Base-by-base conservation (phyloP, 129 eudicot species). In the Mikania micrantha region DNA sequence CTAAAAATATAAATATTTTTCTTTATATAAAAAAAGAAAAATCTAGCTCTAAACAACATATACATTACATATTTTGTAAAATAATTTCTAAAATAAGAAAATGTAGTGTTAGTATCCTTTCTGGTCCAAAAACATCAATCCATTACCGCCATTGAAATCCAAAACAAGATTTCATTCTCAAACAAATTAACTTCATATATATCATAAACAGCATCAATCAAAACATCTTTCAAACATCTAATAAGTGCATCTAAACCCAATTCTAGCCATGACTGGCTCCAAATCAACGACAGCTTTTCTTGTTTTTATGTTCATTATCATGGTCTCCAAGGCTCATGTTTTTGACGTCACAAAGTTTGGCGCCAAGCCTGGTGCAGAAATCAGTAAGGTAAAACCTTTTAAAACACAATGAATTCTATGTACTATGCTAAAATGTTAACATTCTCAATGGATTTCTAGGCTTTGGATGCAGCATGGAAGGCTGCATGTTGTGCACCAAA, bases 301-400 rank as follows among this genome's bases (percentile, higher is more conserved):
- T 13, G 22, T 69, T 5, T 60, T 76, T 42, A 25, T 48, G 70
- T 76, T 76, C 64, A 49, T n/a, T n/a, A n/a, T 68, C 42, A 27
- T 36, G 16, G 64, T 38, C 4, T 70, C 69, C 4, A 34, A 60
- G 8, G 68, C 80, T 25, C 74, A 67, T 66, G 69, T 34, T 38
- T 60, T 68, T 34, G 80, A 76, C 69, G n/a, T 76, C 42, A 76
- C 80, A 22, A 69, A 69, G 35, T 76, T 76, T 39, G 80, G 80
- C 40, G 80, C 70, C 1, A 69, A 35, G 71, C 68, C 62, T 19
- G 75, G 71, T 68, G 42, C 31, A 53, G 75, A 76, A 16, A 76
- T 76, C 4, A 76, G 80, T 31, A 59, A 76, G 80, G 80, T 69
- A 61, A 53, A 28, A n/a, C 19, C 42, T 20, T n/a, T 17, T 63